These are phyloP conservation scores for Blastomyces parvus DNA, from an alignment of 2,329 filamentous ascomycete genomes.

Conservation along the genomic window DNA sequence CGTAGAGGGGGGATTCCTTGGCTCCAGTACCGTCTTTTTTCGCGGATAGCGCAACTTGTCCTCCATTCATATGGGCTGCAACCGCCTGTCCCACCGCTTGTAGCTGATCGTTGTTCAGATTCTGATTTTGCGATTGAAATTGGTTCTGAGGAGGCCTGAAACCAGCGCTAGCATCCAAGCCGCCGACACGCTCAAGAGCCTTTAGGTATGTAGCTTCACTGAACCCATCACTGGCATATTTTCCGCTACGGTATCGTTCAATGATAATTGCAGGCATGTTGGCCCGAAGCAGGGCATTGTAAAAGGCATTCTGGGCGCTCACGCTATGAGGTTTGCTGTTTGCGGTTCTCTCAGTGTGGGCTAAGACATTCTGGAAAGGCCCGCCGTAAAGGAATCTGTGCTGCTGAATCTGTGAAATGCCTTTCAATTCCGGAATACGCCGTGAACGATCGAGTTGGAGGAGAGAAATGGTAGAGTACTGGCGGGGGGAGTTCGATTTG, in stretches of 20 bases:
- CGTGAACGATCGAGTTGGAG: conserved; percentile 22
- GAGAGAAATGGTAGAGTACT: conserved; percentile 27
- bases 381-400: conserved; percentile 34
- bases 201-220: conserved; percentile 72
- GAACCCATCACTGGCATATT: conserved; percentile 69
- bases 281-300: conserved; percentile 77
- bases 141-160: conserved; percentile 14
- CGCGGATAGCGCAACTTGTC: conserved; percentile 48
- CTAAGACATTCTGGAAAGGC: conserved; percentile 52
- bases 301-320: conserved; percentile 85
- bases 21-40: conserved; percentile 52
- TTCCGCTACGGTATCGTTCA: conserved; percentile 77
- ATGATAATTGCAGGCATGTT: conserved; percentile 91
- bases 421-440: conserved; percentile 18
- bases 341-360: conserved; percentile 78
- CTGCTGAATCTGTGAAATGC: conserved; percentile 26
- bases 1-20: conserved; percentile 81
- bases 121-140: conserved; percentile 21
- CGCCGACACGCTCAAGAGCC: conserved; percentile 57
- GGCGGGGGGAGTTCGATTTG: conserved; percentile 18
- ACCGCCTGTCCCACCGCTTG: conserved; percentile 76
- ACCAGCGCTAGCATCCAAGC: conserved; percentile 25
- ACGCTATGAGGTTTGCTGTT: conserved; percentile 87
- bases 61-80: conserved; percentile 59
- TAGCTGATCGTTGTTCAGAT: conserved; percentile 52